Conservation (phyloP, 768 basidiomycete genomes). For the Trametes cingulata region DNA sequence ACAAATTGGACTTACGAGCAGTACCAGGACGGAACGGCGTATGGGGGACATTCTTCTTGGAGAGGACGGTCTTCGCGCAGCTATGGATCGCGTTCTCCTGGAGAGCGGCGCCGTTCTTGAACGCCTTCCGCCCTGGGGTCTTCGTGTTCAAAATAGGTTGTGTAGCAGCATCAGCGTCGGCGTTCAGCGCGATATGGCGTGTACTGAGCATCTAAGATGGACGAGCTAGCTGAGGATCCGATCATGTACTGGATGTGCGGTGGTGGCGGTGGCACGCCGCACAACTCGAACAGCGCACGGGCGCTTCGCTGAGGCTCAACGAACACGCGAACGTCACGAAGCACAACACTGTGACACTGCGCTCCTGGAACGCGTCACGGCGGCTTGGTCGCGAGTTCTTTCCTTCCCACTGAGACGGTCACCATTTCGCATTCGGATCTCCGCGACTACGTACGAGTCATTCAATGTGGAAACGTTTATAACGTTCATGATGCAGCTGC, state of each 20-base stretch:
- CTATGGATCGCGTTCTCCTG: slow-evolving; percentile 52
- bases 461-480: too few species aligned
- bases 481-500: too few species aligned
- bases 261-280: slow-evolving; percentile 4
- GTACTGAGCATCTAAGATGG: slow-evolving; percentile 23
- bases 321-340: not conserved
- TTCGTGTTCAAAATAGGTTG: slow-evolving; percentile 34
- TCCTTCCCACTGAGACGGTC: too few species aligned
- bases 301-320: not conserved
- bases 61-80: slow-evolving; percentile 43
- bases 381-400: too few species aligned
- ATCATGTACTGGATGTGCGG: not conserved
- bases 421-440: too few species aligned
- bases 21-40: slow-evolving; percentile 38
- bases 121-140: slow-evolving; percentile 55
- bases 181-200: slow-evolving; percentile 13
- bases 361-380: too few species aligned
- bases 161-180: slow-evolving; percentile 7
- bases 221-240: not conserved
- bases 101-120: slow-evolving; percentile 39
- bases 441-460: too few species aligned
- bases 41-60: slow-evolving; percentile 40
- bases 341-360: too few species aligned
- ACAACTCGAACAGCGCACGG: slow-evolving; percentile 2
- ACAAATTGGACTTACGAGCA: slow-evolving; percentile 26